These are phyloP conservation scores for Amborella trichopoda DNA, from an alignment of 164 flowering plant species.

Conservation along the genomic window DNA sequence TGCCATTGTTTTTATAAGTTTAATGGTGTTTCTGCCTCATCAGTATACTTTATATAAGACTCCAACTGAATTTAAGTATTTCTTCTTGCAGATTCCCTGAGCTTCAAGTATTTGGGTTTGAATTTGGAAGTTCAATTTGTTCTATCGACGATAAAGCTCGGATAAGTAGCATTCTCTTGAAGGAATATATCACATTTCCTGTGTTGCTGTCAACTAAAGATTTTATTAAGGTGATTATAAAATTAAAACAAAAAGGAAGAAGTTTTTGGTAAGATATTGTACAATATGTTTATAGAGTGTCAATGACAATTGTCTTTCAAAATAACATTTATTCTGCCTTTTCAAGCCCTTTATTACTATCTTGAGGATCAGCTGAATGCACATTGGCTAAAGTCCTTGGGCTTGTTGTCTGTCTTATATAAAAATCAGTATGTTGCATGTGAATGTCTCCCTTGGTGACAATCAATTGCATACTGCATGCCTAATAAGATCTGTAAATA, in stretches of 20 bases:
- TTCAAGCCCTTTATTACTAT: background rate
- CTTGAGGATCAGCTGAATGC: no score
- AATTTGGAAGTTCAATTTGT: slow-evolving; percentile 19
- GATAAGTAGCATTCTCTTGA: slow-evolving; percentile 31
- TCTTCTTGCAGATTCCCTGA: slow-evolving; percentile 43
- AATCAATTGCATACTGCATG: no score
- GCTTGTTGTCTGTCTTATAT: no score
- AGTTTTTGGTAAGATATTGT: background rate
- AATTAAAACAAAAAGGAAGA: background rate
- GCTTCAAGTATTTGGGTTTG: slow-evolving; percentile 49
- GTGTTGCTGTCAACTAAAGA: slow-evolving; percentile 38
- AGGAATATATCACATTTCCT: slow-evolving; percentile 64
- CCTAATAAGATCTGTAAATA: no score
- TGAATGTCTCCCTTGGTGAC: no score
- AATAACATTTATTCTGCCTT: background rate
- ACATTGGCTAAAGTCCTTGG: no score
- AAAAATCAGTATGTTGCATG: no score
- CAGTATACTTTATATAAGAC: no score
- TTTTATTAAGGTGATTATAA: slow-evolving; percentile 36
- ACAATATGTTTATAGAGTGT: background rate
- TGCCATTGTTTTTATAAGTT: background rate
- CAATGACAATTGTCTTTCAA: background rate
- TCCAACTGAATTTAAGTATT: slow-evolving; percentile 4
- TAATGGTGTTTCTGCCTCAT: background rate
- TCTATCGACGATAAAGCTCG: slow-evolving; percentile 15